phyloP scores from a whole-genome alignment of 2,329 filamentous ascomycete genomes.

The Diaporthe sp. region DNA sequence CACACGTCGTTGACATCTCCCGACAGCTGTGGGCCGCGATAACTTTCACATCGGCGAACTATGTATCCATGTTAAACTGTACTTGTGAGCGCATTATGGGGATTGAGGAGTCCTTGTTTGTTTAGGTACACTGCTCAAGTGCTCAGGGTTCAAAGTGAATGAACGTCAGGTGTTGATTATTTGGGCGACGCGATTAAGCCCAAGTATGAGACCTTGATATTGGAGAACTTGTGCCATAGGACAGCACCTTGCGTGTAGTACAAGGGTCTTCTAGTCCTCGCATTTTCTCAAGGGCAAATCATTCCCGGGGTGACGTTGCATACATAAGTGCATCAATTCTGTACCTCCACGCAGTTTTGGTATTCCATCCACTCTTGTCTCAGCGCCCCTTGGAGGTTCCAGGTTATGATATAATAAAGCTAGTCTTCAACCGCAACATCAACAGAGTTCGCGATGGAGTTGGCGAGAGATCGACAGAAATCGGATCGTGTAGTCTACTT shows the following conservation, averaged over 20 bases:
- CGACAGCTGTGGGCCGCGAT: not conserved
- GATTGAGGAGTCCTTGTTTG: not conserved
- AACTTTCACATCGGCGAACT: not conserved
- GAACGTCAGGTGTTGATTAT: not conserved
- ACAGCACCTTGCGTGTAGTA: not conserved
- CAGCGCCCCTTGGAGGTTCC: not conserved
- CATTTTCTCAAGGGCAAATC: not conserved
- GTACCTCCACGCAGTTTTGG: not conserved
- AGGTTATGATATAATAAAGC: not conserved
- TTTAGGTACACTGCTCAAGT: not conserved
- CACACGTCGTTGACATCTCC: not conserved
- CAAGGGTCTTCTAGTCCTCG: not conserved
- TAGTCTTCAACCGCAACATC: no score
- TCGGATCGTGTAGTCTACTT: not conserved
- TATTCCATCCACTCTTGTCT: no score
- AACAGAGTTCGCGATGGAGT: not conserved
- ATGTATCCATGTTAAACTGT: not conserved
- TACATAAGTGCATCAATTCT: not conserved
- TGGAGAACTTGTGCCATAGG: not conserved
- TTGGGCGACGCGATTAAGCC: not conserved
- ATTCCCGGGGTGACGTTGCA: not conserved
- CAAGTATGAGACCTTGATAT: not conserved
- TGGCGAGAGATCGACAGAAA: not conserved
- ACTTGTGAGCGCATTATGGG: not conserved
- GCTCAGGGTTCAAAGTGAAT: no score